These are phyloP conservation scores for Arthrobotrys sinensis DNA, from an alignment of 2,329 filamentous ascomycete genomes.

Conservation along the genomic window DNA sequence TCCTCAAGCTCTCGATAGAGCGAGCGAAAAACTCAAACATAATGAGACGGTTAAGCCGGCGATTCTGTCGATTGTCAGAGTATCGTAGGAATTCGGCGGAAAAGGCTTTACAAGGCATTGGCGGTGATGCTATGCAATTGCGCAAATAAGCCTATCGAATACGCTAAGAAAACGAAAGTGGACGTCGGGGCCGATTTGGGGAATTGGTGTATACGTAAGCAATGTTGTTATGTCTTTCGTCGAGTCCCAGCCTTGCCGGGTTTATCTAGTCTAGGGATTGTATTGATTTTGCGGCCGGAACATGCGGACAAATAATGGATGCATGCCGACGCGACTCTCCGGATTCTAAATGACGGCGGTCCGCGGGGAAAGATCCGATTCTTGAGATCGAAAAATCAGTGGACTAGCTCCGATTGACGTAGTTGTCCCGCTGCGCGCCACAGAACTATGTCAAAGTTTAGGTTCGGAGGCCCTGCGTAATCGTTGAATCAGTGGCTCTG, in stretches of 20 bases:
- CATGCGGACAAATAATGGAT: too few species aligned
- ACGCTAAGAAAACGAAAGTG: too few species aligned
- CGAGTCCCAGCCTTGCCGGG: too few species aligned
- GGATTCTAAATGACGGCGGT: too few species aligned
- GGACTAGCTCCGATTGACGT: background rate
- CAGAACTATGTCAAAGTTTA: background rate
- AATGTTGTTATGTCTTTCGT: too few species aligned
- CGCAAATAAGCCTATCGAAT: background rate
- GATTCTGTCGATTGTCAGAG: background rate
- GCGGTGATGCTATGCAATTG: background rate
- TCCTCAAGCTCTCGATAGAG: too few species aligned
- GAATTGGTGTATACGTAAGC: too few species aligned
- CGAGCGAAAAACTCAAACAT: background rate
- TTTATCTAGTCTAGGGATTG: too few species aligned
- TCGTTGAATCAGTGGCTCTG: slow-evolving; percentile 39
- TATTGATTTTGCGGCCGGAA: too few species aligned
- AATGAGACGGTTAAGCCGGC: background rate
- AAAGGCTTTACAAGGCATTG: slow-evolving; percentile 10
- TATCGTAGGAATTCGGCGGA: background rate
- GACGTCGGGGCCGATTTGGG: too few species aligned
- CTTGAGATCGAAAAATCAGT: background rate
- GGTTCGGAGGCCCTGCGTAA: slow-evolving; percentile 27
- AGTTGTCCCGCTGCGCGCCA: background rate
- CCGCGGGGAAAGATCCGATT: background rate
- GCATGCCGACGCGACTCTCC: too few species aligned